phyloP scores from a whole-genome alignment of 441 rosid species.

The Daphne laureola region DNA sequence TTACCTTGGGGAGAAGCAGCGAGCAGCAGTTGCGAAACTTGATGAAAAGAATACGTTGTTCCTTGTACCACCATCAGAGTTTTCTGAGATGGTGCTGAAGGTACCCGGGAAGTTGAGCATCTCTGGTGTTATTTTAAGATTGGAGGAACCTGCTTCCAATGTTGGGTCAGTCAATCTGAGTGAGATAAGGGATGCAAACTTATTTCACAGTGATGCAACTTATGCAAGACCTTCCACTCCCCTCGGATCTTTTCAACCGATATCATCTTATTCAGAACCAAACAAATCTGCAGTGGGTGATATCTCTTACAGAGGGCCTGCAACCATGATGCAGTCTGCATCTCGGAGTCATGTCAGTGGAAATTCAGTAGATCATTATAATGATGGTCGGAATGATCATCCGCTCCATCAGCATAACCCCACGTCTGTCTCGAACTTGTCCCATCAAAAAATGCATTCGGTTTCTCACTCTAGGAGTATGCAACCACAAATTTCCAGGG shows the following conservation, averaged over 20 bases:
- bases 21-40: conserved; percentile 94
- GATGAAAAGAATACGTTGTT: conserved; percentile 88
- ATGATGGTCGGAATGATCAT: conserved; percentile 39
- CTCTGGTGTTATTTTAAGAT: conserved; percentile 81
- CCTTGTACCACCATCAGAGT: conserved; percentile 95
- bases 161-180: conserved; percentile 34
- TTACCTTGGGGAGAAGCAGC: conserved; percentile 87
- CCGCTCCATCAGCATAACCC: conserved; percentile 26
- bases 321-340: conserved; percentile 25
- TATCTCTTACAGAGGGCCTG: conserved; percentile 25
- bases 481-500: conserved; percentile 28
- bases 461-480: conserved; percentile 28
- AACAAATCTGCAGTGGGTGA: conserved; percentile 27
- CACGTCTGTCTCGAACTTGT: conserved; percentile 27
- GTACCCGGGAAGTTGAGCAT: conserved; percentile 92
- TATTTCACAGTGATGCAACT: conserved; percentile 36
- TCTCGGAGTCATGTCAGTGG: conserved; percentile 28
- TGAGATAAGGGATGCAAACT: conserved; percentile 35
- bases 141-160: conserved; percentile 49
- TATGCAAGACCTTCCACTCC: conserved; percentile 31
- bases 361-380: conserved; percentile 27
- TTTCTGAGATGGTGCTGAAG: conserved; percentile 84
- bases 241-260: conserved; percentile 23
- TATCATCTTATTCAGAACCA: conserved; percentile 30
- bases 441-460: conserved; percentile 38